Percentiles rank a stretch among this genome's conserved stretches.
phyloP scores from a whole-genome alignment of 345 rosid genomes.

The Odontarrhena argentea region DNA sequence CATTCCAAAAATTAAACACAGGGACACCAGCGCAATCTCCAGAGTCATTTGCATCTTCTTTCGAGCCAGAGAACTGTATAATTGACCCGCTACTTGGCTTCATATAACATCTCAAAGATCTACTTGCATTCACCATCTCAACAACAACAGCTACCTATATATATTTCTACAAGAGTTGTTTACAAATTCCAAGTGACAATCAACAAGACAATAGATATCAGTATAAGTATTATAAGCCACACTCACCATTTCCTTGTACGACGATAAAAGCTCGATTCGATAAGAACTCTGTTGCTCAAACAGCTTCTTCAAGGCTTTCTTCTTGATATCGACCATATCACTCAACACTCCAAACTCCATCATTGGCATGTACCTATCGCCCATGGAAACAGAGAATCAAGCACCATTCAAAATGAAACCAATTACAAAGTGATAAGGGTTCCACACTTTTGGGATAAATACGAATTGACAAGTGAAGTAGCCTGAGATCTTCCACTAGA shows the following conservation, averaged over 20 bases:
- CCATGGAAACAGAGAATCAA: conserved; percentile 18
- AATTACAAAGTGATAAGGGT: neutral
- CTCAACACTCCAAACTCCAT: conserved; percentile 81
- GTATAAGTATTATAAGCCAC: neutral
- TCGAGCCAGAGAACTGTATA: conserved; percentile 59
- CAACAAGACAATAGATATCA: neutral
- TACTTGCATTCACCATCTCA: conserved; percentile 60
- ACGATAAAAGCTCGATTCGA: conserved; percentile 56
- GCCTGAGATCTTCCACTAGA: conserved; percentile 70
- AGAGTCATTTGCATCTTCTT: conserved; percentile 53
- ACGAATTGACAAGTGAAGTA: conserved; percentile 77
- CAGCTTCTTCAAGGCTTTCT: conserved; percentile 71
- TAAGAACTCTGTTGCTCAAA: conserved; percentile 67
- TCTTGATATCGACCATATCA: conserved; percentile 65
- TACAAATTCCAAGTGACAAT: conserved; percentile 6
- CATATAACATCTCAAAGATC: conserved; percentile 67
- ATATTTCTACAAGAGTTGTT: conserved; percentile 19
- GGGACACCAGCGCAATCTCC: conserved; percentile 82
- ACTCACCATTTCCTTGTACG: conserved; percentile 82
- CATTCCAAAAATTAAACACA: conserved; percentile 63
- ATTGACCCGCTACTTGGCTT: conserved; percentile 55
- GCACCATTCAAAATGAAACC: neutral
- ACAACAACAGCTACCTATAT: conserved; percentile 59
- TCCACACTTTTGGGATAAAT: conserved; percentile 60
- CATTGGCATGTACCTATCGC: conserved; percentile 61